These are phyloP conservation scores for Anthracocystis walkeri DNA, from an alignment of 1,284 basidiomycete genomes.

Conservation along the genomic window DNA sequence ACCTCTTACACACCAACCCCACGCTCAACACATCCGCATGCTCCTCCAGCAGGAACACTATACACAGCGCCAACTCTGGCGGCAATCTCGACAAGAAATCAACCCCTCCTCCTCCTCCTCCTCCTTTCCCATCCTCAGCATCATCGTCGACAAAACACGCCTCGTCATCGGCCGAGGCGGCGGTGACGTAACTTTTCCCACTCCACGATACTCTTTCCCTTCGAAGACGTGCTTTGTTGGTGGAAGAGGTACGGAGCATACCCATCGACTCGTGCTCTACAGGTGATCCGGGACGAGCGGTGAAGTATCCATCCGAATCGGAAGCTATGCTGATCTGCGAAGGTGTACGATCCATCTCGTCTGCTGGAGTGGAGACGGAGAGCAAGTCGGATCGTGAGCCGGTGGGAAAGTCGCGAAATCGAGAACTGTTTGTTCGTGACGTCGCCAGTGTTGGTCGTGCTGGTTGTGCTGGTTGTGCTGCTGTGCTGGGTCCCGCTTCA, in stretches of 20 bases:
- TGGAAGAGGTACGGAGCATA: conserved; percentile 14
- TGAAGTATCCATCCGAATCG: conserved; percentile 38
- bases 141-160: conserved; percentile 31
- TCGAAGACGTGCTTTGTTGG: conserved; percentile 13
- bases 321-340: conserved; percentile 33
- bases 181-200: conserved; percentile 15
- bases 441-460: background rate
- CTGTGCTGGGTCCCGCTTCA: background rate
- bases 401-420: background rate
- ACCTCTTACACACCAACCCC: conserved; percentile 34
- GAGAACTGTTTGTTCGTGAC: background rate
- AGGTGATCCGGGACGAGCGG: conserved; percentile 34
- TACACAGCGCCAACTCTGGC: conserved; percentile 50
- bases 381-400: conserved; percentile 18
- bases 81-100: conserved; percentile 52
- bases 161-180: conserved; percentile 31
- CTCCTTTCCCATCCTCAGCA: too few relatives aligned
- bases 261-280: conserved; percentile 9
- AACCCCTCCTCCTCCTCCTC: background rate
- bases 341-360: conserved; percentile 25
- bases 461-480: too few relatives aligned
- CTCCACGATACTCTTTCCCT: conserved; percentile 30
- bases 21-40: conserved; percentile 37
- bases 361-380: conserved; percentile 17
- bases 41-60: conserved; percentile 31